Base-by-base conservation (phyloP, 2,329 filamentous ascomycete species). In the Microascus cirrosus region DNA sequence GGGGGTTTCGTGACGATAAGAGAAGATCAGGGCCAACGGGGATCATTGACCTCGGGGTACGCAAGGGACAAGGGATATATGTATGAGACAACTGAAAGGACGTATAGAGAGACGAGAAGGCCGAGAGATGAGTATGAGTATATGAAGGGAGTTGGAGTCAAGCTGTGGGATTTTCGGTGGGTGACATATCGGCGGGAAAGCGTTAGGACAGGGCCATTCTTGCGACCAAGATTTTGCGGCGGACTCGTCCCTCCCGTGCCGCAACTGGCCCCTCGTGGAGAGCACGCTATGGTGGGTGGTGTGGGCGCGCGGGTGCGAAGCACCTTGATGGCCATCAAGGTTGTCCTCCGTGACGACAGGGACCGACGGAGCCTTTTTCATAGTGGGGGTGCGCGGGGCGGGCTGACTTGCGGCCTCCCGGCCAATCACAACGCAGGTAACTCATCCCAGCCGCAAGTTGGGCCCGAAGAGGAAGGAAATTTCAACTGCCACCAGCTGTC, bases 261-360 rank as follows among this genome's bases (percentile, higher is more conserved):
- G 36, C 32, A 25, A n/a, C 34, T 50, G 45, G 20, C 45, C 24
- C 45, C 35, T 52, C 45, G 45, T 57, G 55, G 55, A 53, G 32
- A 48, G 45, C 42, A 32, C 45, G 45, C 32, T 42, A 39, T n/a
- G 25, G 20, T 10, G 55, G n/a, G 55, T 53, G 24, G 51, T 53
- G 51, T 39, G 48, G 24, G 48, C 42, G 55, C 55, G 55, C 50
- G 55, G 55, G 55, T 52, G 55, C 24, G 50, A 57, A 57, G 55
- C 28, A 57, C 55, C 55, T 53, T 56, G 55, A 56, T 56, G 55
- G 55, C 55, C 55, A 50, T 42, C 55, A 51, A 32, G 55, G 55
- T 56, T 50, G 55, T n/a, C 18, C 45, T 50, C 24, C 6, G 45
- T 24, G 45, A 22, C 45, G 45, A 11, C 45, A 50, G n/a, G 22